Base-by-base conservation (phyloP, 2,329 filamentous ascomycete genomes). In the Curvularia hawaiiensis region DNA sequence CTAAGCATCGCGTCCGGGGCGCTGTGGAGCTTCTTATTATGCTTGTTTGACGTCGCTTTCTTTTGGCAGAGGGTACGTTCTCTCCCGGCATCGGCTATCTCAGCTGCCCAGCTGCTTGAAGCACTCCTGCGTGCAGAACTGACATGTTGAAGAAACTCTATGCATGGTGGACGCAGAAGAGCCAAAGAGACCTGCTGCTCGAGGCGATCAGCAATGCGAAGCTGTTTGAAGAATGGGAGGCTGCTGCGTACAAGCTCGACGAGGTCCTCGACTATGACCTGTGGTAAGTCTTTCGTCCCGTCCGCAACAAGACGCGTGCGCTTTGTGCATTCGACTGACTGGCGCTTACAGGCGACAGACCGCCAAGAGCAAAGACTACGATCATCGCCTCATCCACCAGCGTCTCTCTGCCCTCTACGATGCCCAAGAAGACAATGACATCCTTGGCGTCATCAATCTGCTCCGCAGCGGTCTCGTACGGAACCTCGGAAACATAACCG, bases 401-500 rank as follows among this genome's bases (percentile, higher is more conserved):
- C 87, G 92, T 20, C 81, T 94, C 44, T 84, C 88, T 67, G 88
- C 87, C 40, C 85, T 96, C 56, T 84, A 88, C 60, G 82, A 83
- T 48, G 88, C 89, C 6, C 85, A 89, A 31, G 87, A 90, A 66
- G 83, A 87, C 44, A 86, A 86, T 62, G 89, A 96, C 74, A 84
- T 93, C 43, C 82, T 91, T 54, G 84, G 85, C 16, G 81, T 97
- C 8, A 87, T 92, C 58, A 92, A 92, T 70, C 83, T 96, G 18
- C 82, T 97, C 39, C 88, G 92, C 26, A 92, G 91, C 14, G 92
- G 85, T 11, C 77, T 86, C 35, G 81, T 96, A 30, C 87, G 93
- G 35, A 97, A 97, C 69, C 81, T 96, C n/a, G 93, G 92, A 56
- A 96, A 96, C 73, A 96, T 97, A 66, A 91, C 91, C 1, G 85